phyloP scores from a whole-genome alignment of 2,329 filamentous ascomycete genomes.

The Pseudodiploospora longispora region DNA sequence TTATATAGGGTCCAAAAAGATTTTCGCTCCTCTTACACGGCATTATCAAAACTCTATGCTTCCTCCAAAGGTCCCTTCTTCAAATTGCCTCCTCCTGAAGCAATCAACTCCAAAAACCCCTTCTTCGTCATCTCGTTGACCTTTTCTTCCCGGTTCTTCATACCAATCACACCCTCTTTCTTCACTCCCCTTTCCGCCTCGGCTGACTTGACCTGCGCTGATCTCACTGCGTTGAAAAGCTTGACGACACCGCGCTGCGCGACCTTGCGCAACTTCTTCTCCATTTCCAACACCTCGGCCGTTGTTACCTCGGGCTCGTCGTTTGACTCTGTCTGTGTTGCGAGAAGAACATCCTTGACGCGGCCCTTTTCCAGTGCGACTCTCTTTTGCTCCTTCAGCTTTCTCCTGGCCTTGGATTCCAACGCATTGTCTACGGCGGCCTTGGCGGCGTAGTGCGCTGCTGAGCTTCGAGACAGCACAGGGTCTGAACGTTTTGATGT shows the following conservation, averaged over 20 bases:
- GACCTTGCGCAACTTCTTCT: conserved; percentile 75
- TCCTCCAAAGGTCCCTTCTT: conserved; percentile 54
- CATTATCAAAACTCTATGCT: conserved; percentile 22
- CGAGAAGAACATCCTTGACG: conserved; percentile 73
- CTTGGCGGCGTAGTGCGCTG: conserved; percentile 63
- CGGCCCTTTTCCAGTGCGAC: conserved; percentile 77
- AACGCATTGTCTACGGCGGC: conserved; percentile 68
- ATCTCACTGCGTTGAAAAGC: conserved; percentile 90
- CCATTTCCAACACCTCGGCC: conserved; percentile 55
- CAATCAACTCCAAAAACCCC: conserved; percentile 88
- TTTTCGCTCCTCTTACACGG: conserved; percentile 20
- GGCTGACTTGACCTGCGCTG: conserved; percentile 81
- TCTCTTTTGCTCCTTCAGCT: conserved; percentile 73
- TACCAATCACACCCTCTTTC: conserved; percentile 68
- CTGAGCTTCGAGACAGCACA: conserved; percentile 76
- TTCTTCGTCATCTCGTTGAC: conserved; percentile 95
- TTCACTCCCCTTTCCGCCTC: conserved; percentile 64
- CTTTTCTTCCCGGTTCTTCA: conserved; percentile 74
- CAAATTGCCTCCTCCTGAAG: conserved; percentile 50
- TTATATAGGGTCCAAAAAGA: conserved; percentile 7
- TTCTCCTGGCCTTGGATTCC: conserved; percentile 70
- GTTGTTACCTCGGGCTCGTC: conserved; percentile 37
- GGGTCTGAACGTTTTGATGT: conserved; percentile 77
- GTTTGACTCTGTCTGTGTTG: conserved; percentile 46
- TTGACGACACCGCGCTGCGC: conserved; percentile 91